phyloP scores from a whole-genome alignment of 768 basidiomycete genomes.

The Termitomyces sp. region DNA sequence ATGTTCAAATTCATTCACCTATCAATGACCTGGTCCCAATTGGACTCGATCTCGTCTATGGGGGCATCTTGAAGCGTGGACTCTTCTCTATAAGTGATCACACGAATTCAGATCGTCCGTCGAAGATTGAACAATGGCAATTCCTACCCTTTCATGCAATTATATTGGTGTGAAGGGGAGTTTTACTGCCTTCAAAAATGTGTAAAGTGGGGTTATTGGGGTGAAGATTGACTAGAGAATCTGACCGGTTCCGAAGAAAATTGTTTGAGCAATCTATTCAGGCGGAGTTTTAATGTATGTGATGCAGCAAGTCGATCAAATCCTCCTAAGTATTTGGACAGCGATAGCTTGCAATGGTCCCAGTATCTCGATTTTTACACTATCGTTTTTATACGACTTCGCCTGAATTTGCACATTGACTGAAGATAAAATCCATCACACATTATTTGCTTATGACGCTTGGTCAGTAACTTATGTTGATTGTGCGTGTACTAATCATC shows the following conservation, averaged over 20 bases:
- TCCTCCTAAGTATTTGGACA: neutral
- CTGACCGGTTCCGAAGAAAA: constrained; percentile 10
- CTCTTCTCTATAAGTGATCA: constrained; percentile 49
- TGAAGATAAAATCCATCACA: too few relatives aligned
- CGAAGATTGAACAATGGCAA: neutral
- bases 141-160: constrained; percentile 24
- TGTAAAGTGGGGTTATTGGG: constrained; percentile 17
- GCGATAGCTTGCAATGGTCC: too few relatives aligned
- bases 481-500: too few relatives aligned
- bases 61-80: constrained; percentile 70
- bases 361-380: too few relatives aligned
- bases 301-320: neutral
- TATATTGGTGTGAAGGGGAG: constrained; percentile 23
- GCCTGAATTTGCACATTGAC: too few relatives aligned
- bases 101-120: neutral
- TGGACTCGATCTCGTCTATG: constrained; percentile 93
- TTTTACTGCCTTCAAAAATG: constrained; percentile 23
- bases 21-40: constrained; percentile 97
- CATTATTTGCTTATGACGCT: too few relatives aligned
- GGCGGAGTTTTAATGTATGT: constrained; percentile 15
- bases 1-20: constrained; percentile 59
- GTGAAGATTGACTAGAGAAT: constrained; percentile 9
- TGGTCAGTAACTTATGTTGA: too few relatives aligned
- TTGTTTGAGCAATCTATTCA: constrained; percentile 12
- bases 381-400: too few relatives aligned